phyloP scores from a whole-genome alignment of 768 basidiomycete species.

The Rhodotorula toruloides region DNA sequence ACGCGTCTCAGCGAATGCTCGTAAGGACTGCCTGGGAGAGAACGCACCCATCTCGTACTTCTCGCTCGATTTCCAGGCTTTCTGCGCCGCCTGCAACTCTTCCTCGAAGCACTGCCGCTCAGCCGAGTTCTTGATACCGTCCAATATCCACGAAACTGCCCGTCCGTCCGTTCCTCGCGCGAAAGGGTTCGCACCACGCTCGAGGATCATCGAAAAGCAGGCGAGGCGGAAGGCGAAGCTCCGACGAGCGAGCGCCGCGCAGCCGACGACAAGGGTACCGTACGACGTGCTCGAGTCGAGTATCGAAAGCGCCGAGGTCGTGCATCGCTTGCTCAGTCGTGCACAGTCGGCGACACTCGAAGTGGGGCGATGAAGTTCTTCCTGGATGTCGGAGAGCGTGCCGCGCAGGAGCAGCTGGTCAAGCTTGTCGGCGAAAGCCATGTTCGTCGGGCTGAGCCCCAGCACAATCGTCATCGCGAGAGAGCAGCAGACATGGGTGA shows the following conservation, averaged over 20 bases:
- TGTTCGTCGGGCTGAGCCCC: too few species aligned
- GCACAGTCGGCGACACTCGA: not conserved
- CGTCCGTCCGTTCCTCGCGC: not conserved
- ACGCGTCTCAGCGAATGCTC: not conserved
- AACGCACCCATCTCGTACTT: slow-evolving; percentile 3
- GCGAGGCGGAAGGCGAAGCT: not conserved
- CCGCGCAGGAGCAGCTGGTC: too few species aligned
- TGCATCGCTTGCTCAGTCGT: not conserved
- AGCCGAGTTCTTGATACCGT: not conserved
- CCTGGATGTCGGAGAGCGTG: too few species aligned
- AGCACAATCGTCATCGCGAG: too few species aligned
- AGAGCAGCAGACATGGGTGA: too few species aligned
- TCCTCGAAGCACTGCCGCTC: not conserved
- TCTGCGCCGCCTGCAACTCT: not conserved
- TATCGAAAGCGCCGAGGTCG: not conserved
- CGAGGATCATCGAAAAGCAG: not conserved
- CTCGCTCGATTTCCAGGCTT: not conserved
- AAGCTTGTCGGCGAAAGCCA: too few species aligned
- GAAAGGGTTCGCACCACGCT: not conserved
- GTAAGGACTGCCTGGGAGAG: too few species aligned
- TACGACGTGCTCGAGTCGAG: not conserved
- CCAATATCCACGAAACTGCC: not conserved
- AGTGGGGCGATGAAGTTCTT: too few species aligned
- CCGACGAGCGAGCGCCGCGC: not conserved
- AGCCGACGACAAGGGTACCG: not conserved